Conservation (phyloP, 179 eudicot genomes). For the Silene coronaria region DNA sequence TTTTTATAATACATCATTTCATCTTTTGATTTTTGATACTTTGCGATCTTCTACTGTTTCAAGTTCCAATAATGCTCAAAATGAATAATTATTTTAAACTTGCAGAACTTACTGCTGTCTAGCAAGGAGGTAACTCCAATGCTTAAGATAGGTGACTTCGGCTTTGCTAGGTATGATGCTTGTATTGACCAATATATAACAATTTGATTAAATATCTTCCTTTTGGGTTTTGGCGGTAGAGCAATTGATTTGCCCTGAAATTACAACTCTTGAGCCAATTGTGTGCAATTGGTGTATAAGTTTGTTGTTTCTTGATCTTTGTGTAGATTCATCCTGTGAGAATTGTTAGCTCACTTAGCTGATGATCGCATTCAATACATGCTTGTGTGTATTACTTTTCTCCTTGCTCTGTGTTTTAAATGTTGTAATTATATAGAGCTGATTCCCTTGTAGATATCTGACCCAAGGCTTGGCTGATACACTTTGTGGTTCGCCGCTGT, state of each 20-base stretch:
- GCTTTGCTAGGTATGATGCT: conserved; percentile 50
- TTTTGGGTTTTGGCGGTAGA: neutral
- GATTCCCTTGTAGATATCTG: conserved; percentile 35
- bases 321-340: neutral
- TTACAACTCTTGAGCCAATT: conserved; percentile 3
- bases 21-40: neutral
- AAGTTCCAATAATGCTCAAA: neutral
- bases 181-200: neutral
- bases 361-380: neutral
- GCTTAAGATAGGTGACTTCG: conserved; percentile 61
- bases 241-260: neutral
- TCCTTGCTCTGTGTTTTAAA: neutral
- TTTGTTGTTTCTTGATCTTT: neutral
- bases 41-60: neutral
- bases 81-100: conserved; percentile 8
- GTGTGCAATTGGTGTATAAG: neutral
- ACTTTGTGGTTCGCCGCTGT: conserved; percentile 52
- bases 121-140: conserved; percentile 38
- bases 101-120: conserved; percentile 50
- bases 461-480: conserved; percentile 52
- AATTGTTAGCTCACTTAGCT: neutral
- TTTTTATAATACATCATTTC: neutral
- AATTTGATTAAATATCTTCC: conserved; percentile 1
- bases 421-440: conserved; percentile 9
- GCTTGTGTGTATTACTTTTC: neutral